Evolutionary conservation across 2,329 filamentous ascomycete genomes (phyloP).

Genomic region (Verticillium alfalfae): DNA sequence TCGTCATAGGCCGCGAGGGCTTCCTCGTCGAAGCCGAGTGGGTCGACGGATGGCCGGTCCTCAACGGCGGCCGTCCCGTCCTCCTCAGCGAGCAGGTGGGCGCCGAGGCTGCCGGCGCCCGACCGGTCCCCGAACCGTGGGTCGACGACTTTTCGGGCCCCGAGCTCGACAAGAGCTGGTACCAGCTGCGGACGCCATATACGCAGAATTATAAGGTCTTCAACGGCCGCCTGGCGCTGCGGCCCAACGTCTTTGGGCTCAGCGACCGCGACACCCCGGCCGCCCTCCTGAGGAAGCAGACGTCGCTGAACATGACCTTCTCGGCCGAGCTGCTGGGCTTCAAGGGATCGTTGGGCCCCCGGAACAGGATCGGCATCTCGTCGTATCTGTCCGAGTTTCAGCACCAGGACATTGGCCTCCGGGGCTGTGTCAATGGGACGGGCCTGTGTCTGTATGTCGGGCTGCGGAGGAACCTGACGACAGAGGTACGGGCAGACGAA

Average conservation of each 20-base stretch:
- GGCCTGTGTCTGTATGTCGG: conserved; percentile 11
- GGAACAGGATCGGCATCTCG: conserved; percentile 17
- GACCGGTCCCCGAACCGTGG: background rate
- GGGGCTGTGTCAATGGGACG: conserved; percentile 14
- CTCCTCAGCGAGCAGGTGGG: conserved; percentile 5
- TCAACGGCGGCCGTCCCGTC: conserved; percentile 11
- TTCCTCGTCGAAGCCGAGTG: conserved; percentile 13
- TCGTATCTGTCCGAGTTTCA: conserved; percentile 16
- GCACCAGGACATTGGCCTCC: conserved; percentile 18
- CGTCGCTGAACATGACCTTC: conserved; percentile 21
- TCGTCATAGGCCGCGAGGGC: conserved; percentile 7
- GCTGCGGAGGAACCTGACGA: conserved; percentile 2
- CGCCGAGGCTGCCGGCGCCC: background rate
- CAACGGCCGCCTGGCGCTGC: conserved; percentile 20
- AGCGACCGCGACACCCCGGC: conserved; percentile 19
- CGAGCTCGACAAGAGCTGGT: conserved; percentile 1
- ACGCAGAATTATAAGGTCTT: conserved; percentile 1
- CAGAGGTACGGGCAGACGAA: background rate
- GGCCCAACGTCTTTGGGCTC: conserved; percentile 17
- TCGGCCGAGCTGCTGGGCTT: conserved; percentile 12
- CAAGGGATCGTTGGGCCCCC: conserved; percentile 8
- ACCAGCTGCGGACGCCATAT: conserved; percentile 9
- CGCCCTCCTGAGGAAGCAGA: conserved; percentile 20
- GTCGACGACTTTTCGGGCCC: conserved; percentile 1
- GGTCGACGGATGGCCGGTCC: conserved; percentile 14